These are phyloP conservation scores for Termitomyces sp. DNA, from an alignment of 768 basidiomycete genomes.

Conservation along the genomic window DNA sequence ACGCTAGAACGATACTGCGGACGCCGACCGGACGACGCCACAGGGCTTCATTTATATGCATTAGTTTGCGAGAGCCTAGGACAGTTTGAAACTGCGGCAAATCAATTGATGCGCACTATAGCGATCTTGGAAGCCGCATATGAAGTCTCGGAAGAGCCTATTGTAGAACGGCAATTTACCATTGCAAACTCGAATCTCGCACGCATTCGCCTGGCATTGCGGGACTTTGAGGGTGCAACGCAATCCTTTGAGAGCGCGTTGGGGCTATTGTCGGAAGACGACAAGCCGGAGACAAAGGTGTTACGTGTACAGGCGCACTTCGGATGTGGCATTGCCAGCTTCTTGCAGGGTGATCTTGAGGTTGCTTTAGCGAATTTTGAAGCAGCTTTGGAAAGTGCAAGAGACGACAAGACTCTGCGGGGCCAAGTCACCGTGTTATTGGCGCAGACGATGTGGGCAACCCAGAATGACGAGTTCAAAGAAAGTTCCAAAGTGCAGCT, in stretches of 20 bases:
- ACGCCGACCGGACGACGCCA: constrained; percentile 62
- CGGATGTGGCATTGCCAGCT: constrained; percentile 69
- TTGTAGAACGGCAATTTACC: constrained; percentile 74
- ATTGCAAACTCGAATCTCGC: constrained; percentile 83
- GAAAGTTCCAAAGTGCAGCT: constrained; percentile 78
- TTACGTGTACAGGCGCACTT: constrained; percentile 65
- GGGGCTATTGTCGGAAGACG: constrained; percentile 61
- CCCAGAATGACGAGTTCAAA: constrained; percentile 69
- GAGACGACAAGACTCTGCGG: constrained; percentile 43
- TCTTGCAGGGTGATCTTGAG: constrained; percentile 59
- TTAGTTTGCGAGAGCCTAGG: constrained; percentile 85
- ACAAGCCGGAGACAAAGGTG: constrained; percentile 29
- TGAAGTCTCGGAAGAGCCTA: constrained; percentile 80
- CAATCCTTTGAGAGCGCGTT: constrained; percentile 71
- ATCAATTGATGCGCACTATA: constrained; percentile 60
- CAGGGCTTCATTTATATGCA: constrained; percentile 79
- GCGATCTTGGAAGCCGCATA: constrained; percentile 79
- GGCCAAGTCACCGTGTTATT: constrained; percentile 76
- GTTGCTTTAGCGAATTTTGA: constrained; percentile 68
- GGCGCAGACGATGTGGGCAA: constrained; percentile 83
- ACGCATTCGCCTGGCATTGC: constrained; percentile 62
- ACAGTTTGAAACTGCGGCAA: constrained; percentile 57
- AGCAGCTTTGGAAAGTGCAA: constrained; percentile 54
- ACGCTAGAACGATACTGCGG: constrained; percentile 74
- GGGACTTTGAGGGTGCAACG: constrained; percentile 57